These are phyloP conservation scores for Prunus mira DNA, from an alignment of 306 rosid genomes.

Conservation along the genomic window DNA sequence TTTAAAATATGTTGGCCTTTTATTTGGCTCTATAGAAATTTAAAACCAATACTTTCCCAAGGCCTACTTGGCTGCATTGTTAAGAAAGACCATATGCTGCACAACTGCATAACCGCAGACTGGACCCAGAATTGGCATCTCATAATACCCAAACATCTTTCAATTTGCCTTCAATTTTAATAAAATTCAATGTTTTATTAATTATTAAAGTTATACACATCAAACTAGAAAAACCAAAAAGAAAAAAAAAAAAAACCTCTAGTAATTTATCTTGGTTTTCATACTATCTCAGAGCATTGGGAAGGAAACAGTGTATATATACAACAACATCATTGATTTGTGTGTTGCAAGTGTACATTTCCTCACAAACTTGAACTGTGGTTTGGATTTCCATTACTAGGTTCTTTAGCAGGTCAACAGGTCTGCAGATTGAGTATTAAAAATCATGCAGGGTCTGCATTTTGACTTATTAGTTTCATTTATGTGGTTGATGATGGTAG, in stretches of 20 bases:
- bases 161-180: neutral
- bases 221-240: no score
- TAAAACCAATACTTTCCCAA: no score
- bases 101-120: neutral
- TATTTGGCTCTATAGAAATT: no score
- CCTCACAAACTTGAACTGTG: neutral
- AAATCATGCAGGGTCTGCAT: neutral
- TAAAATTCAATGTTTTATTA: neutral
- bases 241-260: no score
- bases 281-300: no score
- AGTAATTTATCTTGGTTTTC: no score
- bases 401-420: neutral
- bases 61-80: no score
- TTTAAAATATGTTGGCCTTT: no score
- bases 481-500: conserved; percentile 7
- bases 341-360: neutral
- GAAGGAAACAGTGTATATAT: no score
- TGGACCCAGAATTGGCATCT: neutral
- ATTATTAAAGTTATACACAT: neutral
- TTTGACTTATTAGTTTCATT: neutral
- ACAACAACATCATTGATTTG: neutral
- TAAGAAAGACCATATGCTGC: no score
- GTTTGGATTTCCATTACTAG: neutral
- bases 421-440: neutral
- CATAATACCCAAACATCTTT: neutral